These are phyloP conservation scores for Penicillium sp. DNA, from an alignment of 2,329 filamentous ascomycete genomes.

Conservation along the genomic window DNA sequence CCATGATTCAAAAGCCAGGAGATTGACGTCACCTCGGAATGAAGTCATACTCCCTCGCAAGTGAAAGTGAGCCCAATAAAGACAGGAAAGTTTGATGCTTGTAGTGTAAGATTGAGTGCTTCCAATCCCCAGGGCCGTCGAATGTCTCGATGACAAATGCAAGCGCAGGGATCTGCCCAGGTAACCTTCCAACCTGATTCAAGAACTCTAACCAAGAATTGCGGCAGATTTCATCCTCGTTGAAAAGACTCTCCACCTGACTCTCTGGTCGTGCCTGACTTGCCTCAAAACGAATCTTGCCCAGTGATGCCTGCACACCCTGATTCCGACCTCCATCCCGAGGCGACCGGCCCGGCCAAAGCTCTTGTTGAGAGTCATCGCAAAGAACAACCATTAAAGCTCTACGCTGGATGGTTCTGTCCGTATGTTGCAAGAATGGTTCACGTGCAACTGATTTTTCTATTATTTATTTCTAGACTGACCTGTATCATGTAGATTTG, in stretches of 20 bases:
- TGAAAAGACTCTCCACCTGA: no score
- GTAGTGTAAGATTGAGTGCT: not conserved
- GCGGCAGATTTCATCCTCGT: not conserved
- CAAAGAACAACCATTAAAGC: slow-evolving; percentile 43
- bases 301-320: slow-evolving; percentile 26
- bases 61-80: no score
- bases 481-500: slow-evolving; percentile 24
- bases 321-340: slow-evolving; percentile 41
- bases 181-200: not conserved
- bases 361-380: slow-evolving; percentile 29
- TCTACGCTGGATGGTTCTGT: slow-evolving; percentile 73
- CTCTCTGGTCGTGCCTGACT: no score
- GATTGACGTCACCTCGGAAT: no score
- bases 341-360: slow-evolving; percentile 43
- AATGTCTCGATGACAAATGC: not conserved
- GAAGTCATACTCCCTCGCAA: no score
- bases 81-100: no score
- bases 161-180: not conserved
- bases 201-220: not conserved
- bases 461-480: not conserved
- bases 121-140: no score
- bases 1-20: no score
- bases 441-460: not conserved
- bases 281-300: not conserved
- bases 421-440: slow-evolving; percentile 32